These are phyloP conservation scores for Amphichorda felina DNA, from an alignment of 2,329 filamentous ascomycete genomes.

Conservation along the genomic window DNA sequence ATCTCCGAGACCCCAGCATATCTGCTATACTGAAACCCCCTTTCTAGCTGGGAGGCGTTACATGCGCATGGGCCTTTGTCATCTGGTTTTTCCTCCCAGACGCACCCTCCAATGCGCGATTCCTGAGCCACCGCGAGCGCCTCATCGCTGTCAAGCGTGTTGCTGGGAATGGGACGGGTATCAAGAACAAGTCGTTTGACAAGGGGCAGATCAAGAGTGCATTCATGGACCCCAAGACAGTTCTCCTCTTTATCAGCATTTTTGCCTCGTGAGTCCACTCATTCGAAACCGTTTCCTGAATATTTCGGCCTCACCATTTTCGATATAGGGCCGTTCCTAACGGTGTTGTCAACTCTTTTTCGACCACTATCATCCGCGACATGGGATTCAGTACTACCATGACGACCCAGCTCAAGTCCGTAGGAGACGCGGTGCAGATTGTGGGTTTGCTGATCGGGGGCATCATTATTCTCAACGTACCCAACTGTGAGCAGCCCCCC, in stretches of 20 bases:
- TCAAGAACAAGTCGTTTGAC: conserved; percentile 19
- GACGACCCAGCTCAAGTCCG: too few species aligned
- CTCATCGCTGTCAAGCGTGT: conserved; percentile 44
- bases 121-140: conserved; percentile 40
- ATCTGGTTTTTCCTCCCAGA: conserved; percentile 43
- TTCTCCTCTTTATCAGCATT: too few species aligned
- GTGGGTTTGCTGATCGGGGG: too few species aligned
- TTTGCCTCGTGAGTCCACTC: too few species aligned
- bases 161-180: conserved; percentile 31
- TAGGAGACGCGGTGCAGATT: too few species aligned
- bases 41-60: conserved; percentile 1
- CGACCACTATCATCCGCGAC: conserved; percentile 40
- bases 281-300: too few species aligned
- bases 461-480: too few species aligned
- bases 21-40: too few species aligned
- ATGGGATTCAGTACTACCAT: conserved; percentile 47
- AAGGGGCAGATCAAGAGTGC: conserved; percentile 24
- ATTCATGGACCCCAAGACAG: conserved; percentile 21
- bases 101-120: conserved; percentile 45
- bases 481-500: too few species aligned
- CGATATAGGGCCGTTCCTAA: conserved; percentile 36
- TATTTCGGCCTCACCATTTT: conserved; percentile 30
- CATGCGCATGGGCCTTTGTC: conserved; percentile 1
- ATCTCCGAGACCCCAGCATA: too few species aligned
- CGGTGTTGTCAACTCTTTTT: conserved; percentile 44